A percentile compares a stretch with the other conserved stretches of the same genome.
phyloP scores from a whole-genome alignment of 139 green algal species.

The Chlorella vulgaris region DNA sequence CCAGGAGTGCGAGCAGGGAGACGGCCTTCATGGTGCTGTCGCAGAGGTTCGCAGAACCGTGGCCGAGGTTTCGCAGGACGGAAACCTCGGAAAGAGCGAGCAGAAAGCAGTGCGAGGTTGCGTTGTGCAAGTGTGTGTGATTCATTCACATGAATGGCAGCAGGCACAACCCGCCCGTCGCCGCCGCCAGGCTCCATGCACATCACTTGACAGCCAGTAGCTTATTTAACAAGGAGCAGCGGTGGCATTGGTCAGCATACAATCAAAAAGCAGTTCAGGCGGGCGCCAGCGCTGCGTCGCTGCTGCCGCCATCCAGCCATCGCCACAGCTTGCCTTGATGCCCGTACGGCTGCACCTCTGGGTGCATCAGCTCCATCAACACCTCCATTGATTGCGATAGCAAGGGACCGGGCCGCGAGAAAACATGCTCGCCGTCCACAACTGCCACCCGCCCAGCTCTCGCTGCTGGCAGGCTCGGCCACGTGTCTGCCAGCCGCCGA shows the following conservation, averaged over 20 bases:
- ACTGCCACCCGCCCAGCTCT: conserved; percentile 28
- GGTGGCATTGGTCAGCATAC: too few species aligned
- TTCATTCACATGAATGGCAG: too few species aligned
- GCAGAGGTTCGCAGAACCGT: too few species aligned
- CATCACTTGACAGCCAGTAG: too few species aligned
- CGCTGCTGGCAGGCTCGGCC: conserved; percentile 3
- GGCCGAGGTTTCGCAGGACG: too few species aligned
- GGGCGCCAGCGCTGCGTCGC: too few species aligned
- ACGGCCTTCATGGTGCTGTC: background rate
- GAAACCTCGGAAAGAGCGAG: too few species aligned
- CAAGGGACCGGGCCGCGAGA: conserved; percentile 52
- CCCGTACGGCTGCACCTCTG: conserved; percentile 53
- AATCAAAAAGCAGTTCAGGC: background rate
- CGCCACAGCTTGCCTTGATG: conserved; percentile 51
- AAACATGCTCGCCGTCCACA: conserved; percentile 48
- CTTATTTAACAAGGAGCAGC: too few species aligned
- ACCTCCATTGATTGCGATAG: conserved; percentile 49
- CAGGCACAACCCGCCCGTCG: too few species aligned
- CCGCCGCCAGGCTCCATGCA: too few species aligned
- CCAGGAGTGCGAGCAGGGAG: background rate
- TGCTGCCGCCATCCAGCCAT: conserved; percentile 6
- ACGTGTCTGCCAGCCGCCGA: conserved; percentile 8
- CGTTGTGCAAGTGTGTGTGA: too few species aligned
- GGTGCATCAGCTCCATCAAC: conserved; percentile 55
- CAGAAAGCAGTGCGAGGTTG: too few species aligned